Base-by-base conservation (phyloP, 768 basidiomycete genomes). In the Russula ochroleuca region DNA sequence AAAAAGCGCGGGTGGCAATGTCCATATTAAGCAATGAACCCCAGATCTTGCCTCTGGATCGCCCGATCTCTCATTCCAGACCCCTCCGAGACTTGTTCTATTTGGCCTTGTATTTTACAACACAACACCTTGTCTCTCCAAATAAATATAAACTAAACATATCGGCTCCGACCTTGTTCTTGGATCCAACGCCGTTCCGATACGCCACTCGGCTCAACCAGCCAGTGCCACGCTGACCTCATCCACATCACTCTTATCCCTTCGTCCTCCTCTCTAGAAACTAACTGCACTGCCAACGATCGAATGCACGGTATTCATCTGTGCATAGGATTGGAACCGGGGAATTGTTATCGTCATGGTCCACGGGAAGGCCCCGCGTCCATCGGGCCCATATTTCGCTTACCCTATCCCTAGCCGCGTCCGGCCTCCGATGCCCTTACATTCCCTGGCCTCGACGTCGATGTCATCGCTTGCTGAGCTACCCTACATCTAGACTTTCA, bases 401-500 rank as follows among this genome's bases (percentile, higher is more conserved):
- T 31, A 21, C 49, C 38, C 40, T 31, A 28, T 7, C 61, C 28
- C 21, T 38, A 17, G 61, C 71, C 2, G 72, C 72, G 4, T 69
- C 74, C 74, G 74, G 0, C 73, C 76, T 3, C 75, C 77, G 40
- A 71, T 67, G 13, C 61, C 67, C 55, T 69, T 66, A 49, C 11
- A 35, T 69, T 76, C 0, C 81, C 82, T 0, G 11, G 80, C 82
- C 5, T 81, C 81, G 43, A 31, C 83, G 0, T 81, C 81, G 5
- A 79, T 81, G 15, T 80, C 84, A 1, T 83, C 84, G 0, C 81
- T 1, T 82, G 38, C 31, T 38, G 49, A n/a, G 48, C 43, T 5
- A 3, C 33, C 14, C 23, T 23, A 28, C 40, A 11, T 19, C 31
- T 45, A 35, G 41, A 45, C 56, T 23, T 33, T 38, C n/a, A n/a